Base-by-base conservation (phyloP, 108 stramenopile species). In the Pseudonitzschia pungens region DNA sequence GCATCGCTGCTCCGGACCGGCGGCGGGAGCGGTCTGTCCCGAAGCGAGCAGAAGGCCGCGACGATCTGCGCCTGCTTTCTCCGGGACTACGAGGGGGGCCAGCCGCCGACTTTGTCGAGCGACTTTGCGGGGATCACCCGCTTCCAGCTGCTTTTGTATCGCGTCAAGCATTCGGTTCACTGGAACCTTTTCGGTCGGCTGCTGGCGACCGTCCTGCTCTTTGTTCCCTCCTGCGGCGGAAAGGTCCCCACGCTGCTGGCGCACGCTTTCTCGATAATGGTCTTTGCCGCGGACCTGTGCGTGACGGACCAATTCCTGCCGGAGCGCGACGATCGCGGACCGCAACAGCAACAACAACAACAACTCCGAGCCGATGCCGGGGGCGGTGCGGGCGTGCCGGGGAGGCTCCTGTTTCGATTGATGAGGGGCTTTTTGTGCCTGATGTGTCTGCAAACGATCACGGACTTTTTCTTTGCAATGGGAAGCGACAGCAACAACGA, bases 41-140 rank as follows among this genome's bases (percentile, higher is more conserved):
- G 66, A 50, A 50, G 28, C 15, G 66, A 50, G 60, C 59, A 57
- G 28, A 26, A 53, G 31, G 66, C 65, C 11, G 42, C 66, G 42
- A 59, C 74, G 18, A 68, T 75, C 4, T 78, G 78, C 0, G 75
- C 78, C 18, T 64, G 70, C 29, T 83, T 73, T 71, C 59, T 79
- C 27, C 68, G 53, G 51, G 83, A 83, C 32, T 79, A 83, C 32
- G 78, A 83, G 36, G 52, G 45, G 36, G 71, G 72, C 20, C 64
- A 78, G 10, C 68, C 78, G 26, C 78, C 78, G 14, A 77, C 73
- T 4, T 53, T 83, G 33, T 33, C 79, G 15, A 27, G 28, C 9
- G 56, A 76, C 26, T 56, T 83, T 22, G 32, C 40, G 2, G 26
- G 48, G 15, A 77, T 83, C 1, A 53, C 78, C 11, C 36, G 59